Evolutionary conservation across 2,329 filamentous ascomycete genomes (phyloP).

Genomic region (Raffaelea deltoideospora): DNA sequence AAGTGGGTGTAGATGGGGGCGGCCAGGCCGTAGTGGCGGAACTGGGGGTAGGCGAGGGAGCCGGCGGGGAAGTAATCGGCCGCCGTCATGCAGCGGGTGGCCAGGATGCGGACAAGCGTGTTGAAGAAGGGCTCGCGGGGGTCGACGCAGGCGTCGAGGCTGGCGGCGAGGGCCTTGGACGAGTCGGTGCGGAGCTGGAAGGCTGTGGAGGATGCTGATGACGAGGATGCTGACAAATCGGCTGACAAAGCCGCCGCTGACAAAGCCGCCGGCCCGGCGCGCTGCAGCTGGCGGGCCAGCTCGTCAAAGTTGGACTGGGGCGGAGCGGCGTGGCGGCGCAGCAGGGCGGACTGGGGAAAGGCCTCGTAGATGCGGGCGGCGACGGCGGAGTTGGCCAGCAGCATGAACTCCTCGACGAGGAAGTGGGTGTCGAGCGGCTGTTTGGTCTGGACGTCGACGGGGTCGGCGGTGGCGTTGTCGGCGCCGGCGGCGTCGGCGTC

Average conservation of each 20-base stretch:
- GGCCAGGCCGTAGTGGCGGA: constrained; percentile 91
- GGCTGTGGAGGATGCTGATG: too few relatives aligned
- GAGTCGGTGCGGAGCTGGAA: constrained; percentile 72
- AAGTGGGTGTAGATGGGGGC: constrained; percentile 98
- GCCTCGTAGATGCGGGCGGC: constrained; percentile 78
- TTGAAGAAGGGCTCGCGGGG: constrained; percentile 86
- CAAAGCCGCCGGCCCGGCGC: constrained; percentile 30
- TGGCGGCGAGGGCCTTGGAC: constrained; percentile 85
- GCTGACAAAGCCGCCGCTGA: too few relatives aligned
- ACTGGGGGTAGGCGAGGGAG: constrained; percentile 83
- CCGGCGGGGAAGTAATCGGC: constrained; percentile 97
- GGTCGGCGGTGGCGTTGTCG: constrained; percentile 90
- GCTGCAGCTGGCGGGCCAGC: constrained; percentile 75
- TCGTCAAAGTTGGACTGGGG: constrained; percentile 96
- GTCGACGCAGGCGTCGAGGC: constrained; percentile 73
- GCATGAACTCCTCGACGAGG: constrained; percentile 97
- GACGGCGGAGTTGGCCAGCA: constrained; percentile 92
- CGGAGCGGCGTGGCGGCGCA: constrained; percentile 81
- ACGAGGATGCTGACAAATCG: too few relatives aligned
- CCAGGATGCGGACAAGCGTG: constrained; percentile 91
- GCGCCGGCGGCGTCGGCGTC: constrained; percentile 38
- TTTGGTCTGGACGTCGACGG: constrained; percentile 93
- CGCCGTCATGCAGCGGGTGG: constrained; percentile 97
- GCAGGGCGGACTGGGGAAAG: constrained; percentile 88
- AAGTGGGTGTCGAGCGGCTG: constrained; percentile 90